A percentile compares a stretch with the other conserved stretches of the same genome.
These are phyloP conservation scores for Stephania japonica DNA, from an alignment of 164 flowering plant species.

Conservation along the genomic window DNA sequence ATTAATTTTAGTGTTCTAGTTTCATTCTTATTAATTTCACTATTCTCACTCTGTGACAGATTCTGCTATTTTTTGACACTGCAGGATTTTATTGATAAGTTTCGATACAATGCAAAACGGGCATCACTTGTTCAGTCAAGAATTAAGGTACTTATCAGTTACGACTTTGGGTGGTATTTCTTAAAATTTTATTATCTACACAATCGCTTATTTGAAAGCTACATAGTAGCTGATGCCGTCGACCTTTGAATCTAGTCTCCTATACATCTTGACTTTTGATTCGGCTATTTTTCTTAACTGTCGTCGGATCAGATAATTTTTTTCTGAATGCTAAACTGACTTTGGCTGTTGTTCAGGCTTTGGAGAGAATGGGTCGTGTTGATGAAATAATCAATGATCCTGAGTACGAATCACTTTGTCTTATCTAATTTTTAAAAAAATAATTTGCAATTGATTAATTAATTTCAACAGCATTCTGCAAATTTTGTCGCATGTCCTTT, in stretches of 20 bases:
- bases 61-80: constrained; percentile 10
- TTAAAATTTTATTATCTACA: background rate
- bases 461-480: background rate
- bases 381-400: constrained; percentile 95
- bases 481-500: background rate
- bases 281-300: background rate
- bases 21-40: background rate
- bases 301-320: background rate
- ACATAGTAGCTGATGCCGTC: too few relatives aligned
- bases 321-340: background rate
- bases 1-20: background rate
- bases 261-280: background rate
- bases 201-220: background rate
- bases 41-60: constrained; percentile 4
- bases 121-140: constrained; percentile 99
- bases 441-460: background rate
- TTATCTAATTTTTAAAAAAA: background rate
- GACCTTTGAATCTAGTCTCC: too few relatives aligned
- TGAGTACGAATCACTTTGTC: constrained; percentile 48
- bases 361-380: constrained; percentile 80
- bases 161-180: background rate
- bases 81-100: constrained; percentile 93
- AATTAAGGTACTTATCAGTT: constrained; percentile 57
- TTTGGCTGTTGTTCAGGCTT: constrained; percentile 45
- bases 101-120: constrained; percentile 95